These are phyloP conservation scores for Plantago major DNA, from an alignment of 257 asterid genomes.

Conservation along the genomic window DNA sequence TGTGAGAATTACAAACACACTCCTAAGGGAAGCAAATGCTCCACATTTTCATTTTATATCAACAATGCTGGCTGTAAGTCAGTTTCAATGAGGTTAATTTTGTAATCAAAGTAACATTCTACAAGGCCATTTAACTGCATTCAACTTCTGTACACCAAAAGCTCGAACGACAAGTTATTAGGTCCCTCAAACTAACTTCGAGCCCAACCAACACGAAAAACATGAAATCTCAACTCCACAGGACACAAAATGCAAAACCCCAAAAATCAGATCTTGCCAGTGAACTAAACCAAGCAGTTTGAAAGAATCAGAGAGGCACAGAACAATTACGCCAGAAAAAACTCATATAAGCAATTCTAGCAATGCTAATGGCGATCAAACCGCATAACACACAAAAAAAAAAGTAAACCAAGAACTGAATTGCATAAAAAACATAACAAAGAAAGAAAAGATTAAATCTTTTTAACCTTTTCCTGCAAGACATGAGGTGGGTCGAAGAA, in stretches of 20 bases:
- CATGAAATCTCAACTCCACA: slow-evolving; percentile 1
- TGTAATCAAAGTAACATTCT: slow-evolving; percentile 11
- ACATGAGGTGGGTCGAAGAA: slow-evolving; percentile 66
- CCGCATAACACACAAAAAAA: slow-evolving; percentile 9
- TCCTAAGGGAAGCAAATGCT: background rate
- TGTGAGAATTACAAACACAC: background rate
- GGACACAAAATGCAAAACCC: slow-evolving; percentile 26
- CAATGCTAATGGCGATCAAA: slow-evolving; percentile 25
- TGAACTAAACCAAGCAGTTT: slow-evolving; percentile 19
- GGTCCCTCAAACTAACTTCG: slow-evolving; percentile 1
- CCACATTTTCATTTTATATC: slow-evolving; percentile 13
- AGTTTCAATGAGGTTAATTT: slow-evolving; percentile 1
- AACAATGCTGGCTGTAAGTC: background rate
- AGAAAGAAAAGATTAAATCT: background rate
- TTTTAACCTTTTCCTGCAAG: slow-evolving; percentile 62
- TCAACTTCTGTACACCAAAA: slow-evolving; percentile 4
- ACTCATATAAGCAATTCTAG: slow-evolving; percentile 21
- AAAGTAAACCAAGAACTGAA: slow-evolving; percentile 12
- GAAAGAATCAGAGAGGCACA: slow-evolving; percentile 12
- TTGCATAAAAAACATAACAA: background rate
- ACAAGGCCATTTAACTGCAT: slow-evolving; percentile 5
- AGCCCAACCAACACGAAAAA: background rate
- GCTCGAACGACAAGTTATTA: background rate
- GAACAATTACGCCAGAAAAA: slow-evolving; percentile 12
- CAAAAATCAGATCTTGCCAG: slow-evolving; percentile 35